Conservation (phyloP, 371 early-diverging fungal species). For the Mortierella sp. region DNA sequence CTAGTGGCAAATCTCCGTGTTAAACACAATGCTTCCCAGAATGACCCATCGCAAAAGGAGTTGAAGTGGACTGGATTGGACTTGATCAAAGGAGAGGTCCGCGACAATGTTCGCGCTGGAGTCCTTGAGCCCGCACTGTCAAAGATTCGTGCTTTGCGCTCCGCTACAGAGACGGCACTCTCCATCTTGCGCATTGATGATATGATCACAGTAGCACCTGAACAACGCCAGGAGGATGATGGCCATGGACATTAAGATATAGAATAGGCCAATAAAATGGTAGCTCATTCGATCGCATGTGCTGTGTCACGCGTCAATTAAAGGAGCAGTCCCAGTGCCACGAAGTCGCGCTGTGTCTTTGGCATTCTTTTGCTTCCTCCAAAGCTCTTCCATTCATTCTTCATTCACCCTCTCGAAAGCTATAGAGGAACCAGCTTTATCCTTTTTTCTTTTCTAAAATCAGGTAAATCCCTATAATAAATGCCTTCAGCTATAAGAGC, state of each 20-base stretch:
- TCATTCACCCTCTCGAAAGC: not conserved
- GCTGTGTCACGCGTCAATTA: not conserved
- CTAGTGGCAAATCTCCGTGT: constrained; percentile 97
- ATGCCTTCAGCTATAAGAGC: not conserved
- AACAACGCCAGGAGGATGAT: constrained; percentile 64
- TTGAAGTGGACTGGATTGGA: constrained; percentile 96
- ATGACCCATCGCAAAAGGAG: constrained; percentile 72
- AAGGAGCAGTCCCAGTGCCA: not conserved
- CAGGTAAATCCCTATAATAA: not conserved
- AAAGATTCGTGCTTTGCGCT: constrained; percentile 98
- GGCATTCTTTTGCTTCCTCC: not conserved
- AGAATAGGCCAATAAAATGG: not conserved
- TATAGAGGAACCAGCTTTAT: not conserved
- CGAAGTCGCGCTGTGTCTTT: not conserved
- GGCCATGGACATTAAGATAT: constrained; percentile 64
- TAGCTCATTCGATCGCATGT: not conserved
- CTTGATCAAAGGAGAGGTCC: constrained; percentile 91
- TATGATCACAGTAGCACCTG: constrained; percentile 86
- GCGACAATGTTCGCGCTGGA: constrained; percentile 97
- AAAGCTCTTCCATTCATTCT: not conserved
- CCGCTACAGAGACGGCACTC: constrained; percentile 99
- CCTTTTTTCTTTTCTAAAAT: not conserved
- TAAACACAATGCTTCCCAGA: constrained; percentile 91
- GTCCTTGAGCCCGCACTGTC: constrained; percentile 99
- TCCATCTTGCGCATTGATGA: constrained; percentile 99